These are phyloP conservation scores for Metarhizium rileyi DNA, from an alignment of 2,329 filamentous ascomycete genomes.

Conservation along the genomic window DNA sequence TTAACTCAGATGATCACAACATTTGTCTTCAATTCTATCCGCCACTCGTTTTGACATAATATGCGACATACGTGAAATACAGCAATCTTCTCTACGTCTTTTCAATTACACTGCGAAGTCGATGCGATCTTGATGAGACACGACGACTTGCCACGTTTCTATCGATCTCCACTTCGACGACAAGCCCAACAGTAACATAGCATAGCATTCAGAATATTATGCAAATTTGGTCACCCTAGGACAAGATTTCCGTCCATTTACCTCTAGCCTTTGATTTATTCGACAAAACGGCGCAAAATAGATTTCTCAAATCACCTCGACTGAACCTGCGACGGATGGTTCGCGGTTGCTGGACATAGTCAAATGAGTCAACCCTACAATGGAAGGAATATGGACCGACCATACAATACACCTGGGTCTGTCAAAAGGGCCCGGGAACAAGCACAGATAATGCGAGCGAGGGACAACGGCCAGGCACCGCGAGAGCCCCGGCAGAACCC, in stretches of 20 bases:
- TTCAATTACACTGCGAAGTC: background rate
- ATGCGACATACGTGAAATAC: slow-evolving; percentile 2
- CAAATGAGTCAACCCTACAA: slow-evolving; percentile 48
- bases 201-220: slow-evolving; percentile 1
- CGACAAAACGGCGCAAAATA: background rate
- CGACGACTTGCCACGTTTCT: background rate
- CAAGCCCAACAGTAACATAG: slow-evolving; percentile 1
- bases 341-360: background rate
- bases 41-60: slow-evolving; percentile 1
- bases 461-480: slow-evolving; percentile 13
- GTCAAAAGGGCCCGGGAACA: slow-evolving; percentile 46
- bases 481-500: slow-evolving; percentile 13
- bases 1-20: background rate
- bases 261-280: slow-evolving; percentile 7
- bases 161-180: slow-evolving; percentile 4
- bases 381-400: slow-evolving; percentile 43
- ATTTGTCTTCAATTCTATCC: background rate
- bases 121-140: slow-evolving; percentile 8
- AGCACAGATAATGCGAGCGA: slow-evolving; percentile 30
- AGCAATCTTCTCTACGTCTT: background rate
- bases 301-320: background rate
- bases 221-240: background rate
- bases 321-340: background rate
- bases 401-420: slow-evolving; percentile 34
- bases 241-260: background rate